Percentiles rank a stretch among this genome's conserved stretches.
Evolutionary conservation across 1,284 basidiomycete genomes (phyloP).

Genomic region (Erythrobasidium hasegawianum): DNA sequence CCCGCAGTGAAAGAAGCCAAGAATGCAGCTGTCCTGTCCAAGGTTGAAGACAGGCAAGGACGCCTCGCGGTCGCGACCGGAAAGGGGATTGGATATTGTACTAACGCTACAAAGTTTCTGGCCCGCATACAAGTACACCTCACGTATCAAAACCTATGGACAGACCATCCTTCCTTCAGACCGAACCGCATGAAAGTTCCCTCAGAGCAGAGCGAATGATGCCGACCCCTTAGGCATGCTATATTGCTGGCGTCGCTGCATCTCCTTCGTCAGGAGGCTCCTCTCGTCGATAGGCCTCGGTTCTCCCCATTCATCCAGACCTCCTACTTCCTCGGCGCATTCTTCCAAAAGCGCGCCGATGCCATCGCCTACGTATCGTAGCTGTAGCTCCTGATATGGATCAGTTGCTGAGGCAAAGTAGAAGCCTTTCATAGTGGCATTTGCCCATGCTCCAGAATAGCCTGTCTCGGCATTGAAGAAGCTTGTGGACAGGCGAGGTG

Average conservation of each 20-base stretch:
- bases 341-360: conserved; percentile 23
- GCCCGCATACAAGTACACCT: too few relatives aligned
- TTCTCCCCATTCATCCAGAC: conserved; percentile 22
- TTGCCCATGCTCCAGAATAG: conserved; percentile 26
- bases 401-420: conserved; percentile 14
- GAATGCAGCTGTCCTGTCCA: too few relatives aligned
- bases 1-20: too few relatives aligned
- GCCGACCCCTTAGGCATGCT: conserved; percentile 14
- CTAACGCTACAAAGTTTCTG: too few relatives aligned
- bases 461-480: conserved; percentile 30
- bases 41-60: too few relatives aligned
- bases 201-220: conserved; percentile 22
- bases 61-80: too few relatives aligned
- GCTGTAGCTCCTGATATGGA: conserved; percentile 30
- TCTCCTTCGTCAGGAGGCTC: conserved; percentile 20
- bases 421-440: conserved; percentile 32
- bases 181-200: not conserved
- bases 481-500: conserved; percentile 9
- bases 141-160: too few relatives aligned
- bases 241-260: conserved; percentile 17
- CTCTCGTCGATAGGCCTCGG: conserved; percentile 2
- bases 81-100: too few relatives aligned
- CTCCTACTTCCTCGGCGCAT: conserved; percentile 11
- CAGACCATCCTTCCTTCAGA: too few relatives aligned
- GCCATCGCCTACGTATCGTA: conserved; percentile 30